Evolutionary conservation across 2,329 filamentous ascomycete genomes (phyloP).

Genomic region (Akanthomyces dipterigenus): DNA sequence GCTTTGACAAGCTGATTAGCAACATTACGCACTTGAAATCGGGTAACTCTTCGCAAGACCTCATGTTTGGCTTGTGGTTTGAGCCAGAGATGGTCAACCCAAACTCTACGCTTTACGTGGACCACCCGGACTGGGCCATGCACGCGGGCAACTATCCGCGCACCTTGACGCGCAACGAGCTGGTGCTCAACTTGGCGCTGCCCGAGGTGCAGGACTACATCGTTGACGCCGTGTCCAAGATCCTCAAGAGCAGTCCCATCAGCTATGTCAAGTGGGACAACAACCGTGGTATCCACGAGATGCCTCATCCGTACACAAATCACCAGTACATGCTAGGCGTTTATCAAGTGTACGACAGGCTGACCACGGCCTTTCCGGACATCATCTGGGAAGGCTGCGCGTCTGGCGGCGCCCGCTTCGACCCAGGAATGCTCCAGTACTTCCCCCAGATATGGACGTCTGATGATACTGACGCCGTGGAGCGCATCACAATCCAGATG

Average conservation of each 20-base stretch:
- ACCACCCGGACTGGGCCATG: conserved; percentile 59
- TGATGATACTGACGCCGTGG: conserved; percentile 56
- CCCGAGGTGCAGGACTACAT: conserved; percentile 58
- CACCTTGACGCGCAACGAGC: conserved; percentile 49
- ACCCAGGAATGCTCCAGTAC: conserved; percentile 56
- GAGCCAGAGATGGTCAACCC: conserved; percentile 64
- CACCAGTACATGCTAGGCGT: conserved; percentile 58
- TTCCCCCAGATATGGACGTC: conserved; percentile 62
- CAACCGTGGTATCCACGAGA: conserved; percentile 58
- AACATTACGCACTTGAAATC: conserved; percentile 44
- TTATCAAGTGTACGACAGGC: conserved; percentile 53
- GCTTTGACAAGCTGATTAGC: conserved; percentile 44
- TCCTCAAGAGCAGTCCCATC: conserved; percentile 48
- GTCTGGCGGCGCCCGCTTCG: conserved; percentile 58
- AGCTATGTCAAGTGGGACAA: conserved; percentile 63
- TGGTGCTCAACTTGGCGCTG: conserved; percentile 55
- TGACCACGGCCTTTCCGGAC: conserved; percentile 53
- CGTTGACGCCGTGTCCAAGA: conserved; percentile 45
- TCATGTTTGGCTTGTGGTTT: conserved; percentile 60
- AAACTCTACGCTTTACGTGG: conserved; percentile 51
- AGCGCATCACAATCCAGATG: conserved; percentile 56
- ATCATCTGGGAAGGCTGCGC: conserved; percentile 62
- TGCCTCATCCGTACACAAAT: conserved; percentile 42
- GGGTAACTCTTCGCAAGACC: conserved; percentile 36
- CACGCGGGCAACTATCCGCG: conserved; percentile 50